Base-by-base conservation (phyloP, 2,329 filamentous ascomycete genomes). In the Monosporascus ibericus region DNA sequence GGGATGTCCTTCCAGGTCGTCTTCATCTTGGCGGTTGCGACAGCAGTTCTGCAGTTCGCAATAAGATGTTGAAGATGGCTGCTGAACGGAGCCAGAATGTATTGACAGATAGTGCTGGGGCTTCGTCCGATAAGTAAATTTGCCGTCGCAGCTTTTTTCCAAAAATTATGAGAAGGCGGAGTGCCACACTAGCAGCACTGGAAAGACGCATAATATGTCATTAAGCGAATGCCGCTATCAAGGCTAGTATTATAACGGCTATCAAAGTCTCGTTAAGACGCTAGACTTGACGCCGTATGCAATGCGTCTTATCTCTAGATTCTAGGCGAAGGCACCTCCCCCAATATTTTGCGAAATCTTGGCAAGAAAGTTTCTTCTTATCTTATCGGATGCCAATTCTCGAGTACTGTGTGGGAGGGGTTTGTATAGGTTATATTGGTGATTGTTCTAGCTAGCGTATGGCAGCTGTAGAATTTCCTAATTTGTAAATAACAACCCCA, bases 1-100 rank as follows among this genome's bases (percentile, higher is more conserved):
- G 88, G 86, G 64, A 95, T 95, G 68, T 88, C 85, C 70, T 86
- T 86, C 82, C 82, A 86, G 52, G 80, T 82, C 58, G 77, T 81
- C 75, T 81, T 81, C 78, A 81, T 81, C 51, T 58, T 73, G 75
- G 70, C 65, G 66, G 61, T 65, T 58, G 61, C 60, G 56, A 44
- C n/a, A 56, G 37, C 38, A 52, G 51, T 50, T 53, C 37, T 47
- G 52, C 36, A 52, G 20, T 51, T 47, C 52, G 48, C 25, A 53
- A 39, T 24, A 40, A 30, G 34, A 24, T 42, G 47, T 49, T 50
- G 50, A 44, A 39, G 24, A 48, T 42, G 50, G 20, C 36, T 44
- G 42, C 5, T 24, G 18, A 40, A 18, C 39, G 14, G 18, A 20
- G 22, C 18, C 39, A n/a, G 15, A 18, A 18, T 18, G 1, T 17